Evolutionary conservation across 2,329 filamentous ascomycete genomes (phyloP).

Genomic region (Cladosporium cucumerinum): DNA sequence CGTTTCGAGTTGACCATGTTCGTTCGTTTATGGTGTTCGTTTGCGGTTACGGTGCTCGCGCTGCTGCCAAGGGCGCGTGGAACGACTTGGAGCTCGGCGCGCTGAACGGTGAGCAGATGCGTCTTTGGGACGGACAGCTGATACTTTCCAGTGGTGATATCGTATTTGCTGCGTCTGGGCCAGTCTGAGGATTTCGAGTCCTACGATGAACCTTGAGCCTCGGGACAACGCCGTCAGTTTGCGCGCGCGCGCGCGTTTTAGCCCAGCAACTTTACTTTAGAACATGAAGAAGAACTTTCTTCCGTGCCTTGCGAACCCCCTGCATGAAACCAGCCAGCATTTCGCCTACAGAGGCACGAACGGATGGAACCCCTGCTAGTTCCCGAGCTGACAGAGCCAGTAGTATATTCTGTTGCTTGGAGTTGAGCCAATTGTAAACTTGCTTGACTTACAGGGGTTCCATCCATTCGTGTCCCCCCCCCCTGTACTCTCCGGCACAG

Average conservation of each 20-base stretch:
- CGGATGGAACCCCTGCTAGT: no score
- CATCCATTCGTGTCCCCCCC: no score
- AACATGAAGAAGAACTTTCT: background rate
- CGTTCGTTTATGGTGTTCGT: background rate
- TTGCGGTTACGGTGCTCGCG: background rate
- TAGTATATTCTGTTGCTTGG: no score
- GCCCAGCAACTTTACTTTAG: background rate
- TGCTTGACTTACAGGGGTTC: no score
- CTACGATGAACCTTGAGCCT: background rate
- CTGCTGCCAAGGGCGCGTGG: conserved; percentile 1
- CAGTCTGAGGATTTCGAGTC: no score
- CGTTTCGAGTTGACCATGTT: background rate
- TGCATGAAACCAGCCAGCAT: background rate
- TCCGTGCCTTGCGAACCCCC: background rate
- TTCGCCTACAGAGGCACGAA: no score
- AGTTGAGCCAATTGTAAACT: no score
- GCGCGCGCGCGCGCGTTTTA: background rate
- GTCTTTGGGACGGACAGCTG: background rate
- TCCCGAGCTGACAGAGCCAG: no score
- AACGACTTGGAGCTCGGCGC: background rate
- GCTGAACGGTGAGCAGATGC: background rate
- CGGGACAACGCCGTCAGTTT: background rate
- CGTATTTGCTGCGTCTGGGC: background rate
- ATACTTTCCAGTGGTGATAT: background rate
- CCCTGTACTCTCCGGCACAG: background rate